Evolutionary conservation across 768 basidiomycete species (phyloP), one percentile per base, ranked within the genome.

Genomic region (Pisolithus tinctorius): DNA sequence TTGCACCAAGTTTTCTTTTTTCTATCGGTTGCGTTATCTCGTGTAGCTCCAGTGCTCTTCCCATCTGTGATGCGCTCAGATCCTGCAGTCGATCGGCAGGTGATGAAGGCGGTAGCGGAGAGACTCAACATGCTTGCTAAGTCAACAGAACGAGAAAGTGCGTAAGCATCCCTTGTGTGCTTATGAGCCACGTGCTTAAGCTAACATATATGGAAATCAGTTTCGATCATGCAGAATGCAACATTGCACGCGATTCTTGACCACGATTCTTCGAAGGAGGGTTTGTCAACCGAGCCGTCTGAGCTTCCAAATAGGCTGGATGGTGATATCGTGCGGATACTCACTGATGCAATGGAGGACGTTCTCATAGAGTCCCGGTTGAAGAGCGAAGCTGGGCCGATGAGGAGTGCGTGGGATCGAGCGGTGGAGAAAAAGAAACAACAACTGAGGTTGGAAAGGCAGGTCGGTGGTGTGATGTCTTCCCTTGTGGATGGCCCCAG

Each of bases 1-100:
- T 71, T 93, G 37, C 90, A 88, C 59, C 83, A 89, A 55, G 61
- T 88, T 26, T 91, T 88, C 66, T 68, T 89, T 59, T 83, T 88
- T 63, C 60, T 84, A 51, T 86, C 81, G 29, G 76, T 90, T 37
- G 88, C 87, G 0, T 74, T 91, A 9, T 80, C 78, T 14, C 74
- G 84, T 17, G 81, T 93, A 5, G 79, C 79, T 0, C 90, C 90
- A 0, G 78, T 80, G 29, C 70, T 92, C 50, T 77, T 82, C 55
- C 79, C 83, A 9, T 59, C 50, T 0, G 23, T 53, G 52, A 54
- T 57, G 55, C 23, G 23, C 4, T 63, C 69, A 6, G 69, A 74
- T 36, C 60, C 36, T n/a, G 52, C 57, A 42, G 51, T 48, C 43
- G 60, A 63, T 16, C 54, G 63, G 43, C 51, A 53, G 0, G 61